Percentiles rank a stretch among this genome's conserved stretches.
Conservation (phyloP, 768 basidiomycete genomes). For the Suillus decipiens region DNA sequence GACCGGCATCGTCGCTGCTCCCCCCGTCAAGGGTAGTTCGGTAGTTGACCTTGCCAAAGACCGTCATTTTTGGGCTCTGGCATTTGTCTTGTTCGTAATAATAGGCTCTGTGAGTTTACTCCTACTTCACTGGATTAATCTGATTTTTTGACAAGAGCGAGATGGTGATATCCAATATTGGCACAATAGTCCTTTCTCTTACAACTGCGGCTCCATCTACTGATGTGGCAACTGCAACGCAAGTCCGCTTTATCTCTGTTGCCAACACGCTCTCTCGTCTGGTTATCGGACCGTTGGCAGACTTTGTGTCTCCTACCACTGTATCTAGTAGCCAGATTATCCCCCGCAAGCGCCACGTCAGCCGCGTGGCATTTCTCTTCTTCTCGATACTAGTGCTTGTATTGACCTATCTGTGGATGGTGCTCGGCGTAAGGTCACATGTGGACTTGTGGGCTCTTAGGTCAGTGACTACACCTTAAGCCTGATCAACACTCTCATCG, state of each 20-base stretch:
- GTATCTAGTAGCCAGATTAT: conserved; percentile 38
- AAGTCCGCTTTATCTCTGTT: conserved; percentile 71
- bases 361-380: conserved; percentile 61
- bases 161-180: conserved; percentile 84
- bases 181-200: conserved; percentile 70
- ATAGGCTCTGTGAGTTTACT: conserved; percentile 64
- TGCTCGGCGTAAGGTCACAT: conserved; percentile 46
- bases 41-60: conserved; percentile 52
- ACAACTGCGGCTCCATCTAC: conserved; percentile 23
- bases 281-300: conserved; percentile 67
- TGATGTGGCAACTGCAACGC: conserved; percentile 49
- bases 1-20: conserved; percentile 28
- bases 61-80: conserved; percentile 66
- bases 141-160: conserved; percentile 50
- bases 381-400: conserved; percentile 49
- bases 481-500: conserved; percentile 7
- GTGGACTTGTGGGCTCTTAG: conserved; percentile 69
- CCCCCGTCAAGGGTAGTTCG: conserved; percentile 21
- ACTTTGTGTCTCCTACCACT: conserved; percentile 65
- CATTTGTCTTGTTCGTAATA: conserved; percentile 47
- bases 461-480: conserved; percentile 35
- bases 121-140: background rate
- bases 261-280: conserved; percentile 75
- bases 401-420: conserved; percentile 58
- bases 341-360: conserved; percentile 54